phyloP scores from a whole-genome alignment of 1,139 yeast species.

The Saccharomyces pastorianus region DNA sequence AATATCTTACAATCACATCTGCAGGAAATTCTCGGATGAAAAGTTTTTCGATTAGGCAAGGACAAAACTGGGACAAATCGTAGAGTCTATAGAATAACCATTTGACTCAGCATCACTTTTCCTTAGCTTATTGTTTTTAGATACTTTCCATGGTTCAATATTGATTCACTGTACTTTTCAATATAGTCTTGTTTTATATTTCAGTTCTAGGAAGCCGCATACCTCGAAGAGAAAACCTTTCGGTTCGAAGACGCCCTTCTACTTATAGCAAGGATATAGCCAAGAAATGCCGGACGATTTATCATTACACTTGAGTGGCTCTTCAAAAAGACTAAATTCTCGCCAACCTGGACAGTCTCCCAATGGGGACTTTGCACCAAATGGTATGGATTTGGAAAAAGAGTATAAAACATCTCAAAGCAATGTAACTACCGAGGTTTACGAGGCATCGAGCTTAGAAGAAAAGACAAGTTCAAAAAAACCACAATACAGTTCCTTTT shows the following conservation, averaged over 20 bases:
- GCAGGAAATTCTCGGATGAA: background rate
- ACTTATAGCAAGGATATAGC: background rate
- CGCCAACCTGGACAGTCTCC: background rate
- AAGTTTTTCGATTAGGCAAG: background rate
- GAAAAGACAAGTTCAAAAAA: background rate
- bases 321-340: background rate
- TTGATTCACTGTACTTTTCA: background rate
- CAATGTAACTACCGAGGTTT: background rate
- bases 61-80: background rate
- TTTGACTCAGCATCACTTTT: background rate
- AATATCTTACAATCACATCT: background rate
- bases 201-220: background rate
- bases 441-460: background rate
- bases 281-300: background rate
- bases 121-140: background rate
- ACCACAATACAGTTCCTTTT: constrained; percentile 14
- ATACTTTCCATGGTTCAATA: background rate
- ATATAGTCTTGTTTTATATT: background rate
- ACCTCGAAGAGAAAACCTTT: background rate
- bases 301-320: background rate
- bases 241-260: background rate
- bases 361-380: background rate
- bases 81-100: background rate
- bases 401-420: background rate
- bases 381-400: background rate